Evolutionary conservation across 768 basidiomycete genomes (phyloP).

Genomic region (Termitomyces sp.): DNA sequence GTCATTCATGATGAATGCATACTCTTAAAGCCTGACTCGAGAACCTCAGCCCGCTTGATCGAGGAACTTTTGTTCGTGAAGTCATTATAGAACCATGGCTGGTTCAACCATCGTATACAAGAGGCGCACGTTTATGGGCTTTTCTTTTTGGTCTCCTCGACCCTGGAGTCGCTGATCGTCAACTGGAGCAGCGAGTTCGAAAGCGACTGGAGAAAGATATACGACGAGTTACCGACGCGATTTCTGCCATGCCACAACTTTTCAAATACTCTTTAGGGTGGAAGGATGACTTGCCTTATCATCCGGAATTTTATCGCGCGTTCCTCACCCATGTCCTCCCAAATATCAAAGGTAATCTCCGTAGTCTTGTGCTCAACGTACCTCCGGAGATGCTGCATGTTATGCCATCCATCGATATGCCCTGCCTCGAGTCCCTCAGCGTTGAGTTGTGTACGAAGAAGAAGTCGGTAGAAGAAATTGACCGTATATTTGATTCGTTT

Average conservation of each 20-base stretch:
- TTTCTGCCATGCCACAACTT: constrained; percentile 26
- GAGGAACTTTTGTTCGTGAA: constrained; percentile 23
- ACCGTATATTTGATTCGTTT: constrained; percentile 31
- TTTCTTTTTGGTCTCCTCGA: constrained; percentile 21
- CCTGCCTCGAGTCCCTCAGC: constrained; percentile 27
- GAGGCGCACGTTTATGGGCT: constrained; percentile 22
- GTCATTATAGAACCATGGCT: constrained; percentile 36
- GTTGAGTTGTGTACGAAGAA: constrained; percentile 29
- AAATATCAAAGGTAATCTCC: constrained; percentile 24
- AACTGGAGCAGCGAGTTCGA: constrained; percentile 24
- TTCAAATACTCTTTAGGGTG: constrained; percentile 34
- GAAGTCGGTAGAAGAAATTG: constrained; percentile 22
- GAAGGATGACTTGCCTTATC: constrained; percentile 27
- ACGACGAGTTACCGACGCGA: constrained; percentile 23
- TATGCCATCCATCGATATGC: constrained; percentile 27
- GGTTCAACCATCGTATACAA: constrained; percentile 25
- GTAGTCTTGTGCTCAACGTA: constrained; percentile 30
- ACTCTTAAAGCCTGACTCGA: background rate
- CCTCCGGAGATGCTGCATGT: constrained; percentile 30
- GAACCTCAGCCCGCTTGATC: constrained; percentile 18
- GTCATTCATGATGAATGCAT: background rate
- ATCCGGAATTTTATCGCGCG: constrained; percentile 29
- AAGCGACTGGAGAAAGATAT: constrained; percentile 33
- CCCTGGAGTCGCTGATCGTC: constrained; percentile 23
- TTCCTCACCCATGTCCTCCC: constrained; percentile 31